Evolutionary conservation across 306 rosid genomes (phyloP).

Genomic region (Citrullus amarus): DNA sequence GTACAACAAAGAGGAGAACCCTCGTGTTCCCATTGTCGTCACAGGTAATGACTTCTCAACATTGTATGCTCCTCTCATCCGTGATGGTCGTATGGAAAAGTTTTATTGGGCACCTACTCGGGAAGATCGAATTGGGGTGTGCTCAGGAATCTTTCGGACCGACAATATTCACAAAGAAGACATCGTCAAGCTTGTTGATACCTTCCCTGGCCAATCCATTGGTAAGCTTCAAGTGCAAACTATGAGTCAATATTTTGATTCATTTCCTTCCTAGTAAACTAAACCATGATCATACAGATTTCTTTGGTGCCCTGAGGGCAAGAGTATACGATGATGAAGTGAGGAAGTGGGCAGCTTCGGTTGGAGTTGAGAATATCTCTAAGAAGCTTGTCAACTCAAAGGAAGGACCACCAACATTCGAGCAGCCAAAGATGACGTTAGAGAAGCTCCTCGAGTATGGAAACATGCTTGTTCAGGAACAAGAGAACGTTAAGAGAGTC

Average conservation of each 20-base stretch:
- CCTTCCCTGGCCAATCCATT: constrained; percentile 73
- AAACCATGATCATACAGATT: constrained; percentile 27
- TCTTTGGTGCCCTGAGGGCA: constrained; percentile 67
- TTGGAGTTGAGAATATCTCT: constrained; percentile 34
- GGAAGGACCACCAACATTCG: constrained; percentile 62
- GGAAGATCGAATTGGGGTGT: constrained; percentile 56
- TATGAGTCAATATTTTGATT: neutral
- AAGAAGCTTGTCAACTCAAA: constrained; percentile 73
- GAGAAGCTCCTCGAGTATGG: constrained; percentile 55
- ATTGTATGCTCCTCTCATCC: constrained; percentile 69
- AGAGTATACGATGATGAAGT: constrained; percentile 72
- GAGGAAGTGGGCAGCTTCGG: constrained; percentile 45
- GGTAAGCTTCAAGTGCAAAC: constrained; percentile 24
- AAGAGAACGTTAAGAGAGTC: constrained; percentile 74
- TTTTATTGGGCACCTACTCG: constrained; percentile 77
- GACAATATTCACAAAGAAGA: constrained; percentile 28
- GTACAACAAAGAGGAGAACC: constrained; percentile 75
- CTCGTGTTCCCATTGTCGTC: constrained; percentile 64
- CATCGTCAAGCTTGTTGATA: constrained; percentile 47
- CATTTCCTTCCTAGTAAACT: neutral
- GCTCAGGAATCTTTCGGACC: constrained; percentile 47
- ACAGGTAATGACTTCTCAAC: constrained; percentile 79
- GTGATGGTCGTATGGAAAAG: constrained; percentile 81
- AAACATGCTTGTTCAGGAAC: constrained; percentile 63
- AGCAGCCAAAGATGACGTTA: constrained; percentile 48